A percentile compares a stretch with the other conserved stretches of the same genome.
phyloP scores from a whole-genome alignment of 2,329 filamentous ascomycete genomes.

The Aspergillus bombycis region DNA sequence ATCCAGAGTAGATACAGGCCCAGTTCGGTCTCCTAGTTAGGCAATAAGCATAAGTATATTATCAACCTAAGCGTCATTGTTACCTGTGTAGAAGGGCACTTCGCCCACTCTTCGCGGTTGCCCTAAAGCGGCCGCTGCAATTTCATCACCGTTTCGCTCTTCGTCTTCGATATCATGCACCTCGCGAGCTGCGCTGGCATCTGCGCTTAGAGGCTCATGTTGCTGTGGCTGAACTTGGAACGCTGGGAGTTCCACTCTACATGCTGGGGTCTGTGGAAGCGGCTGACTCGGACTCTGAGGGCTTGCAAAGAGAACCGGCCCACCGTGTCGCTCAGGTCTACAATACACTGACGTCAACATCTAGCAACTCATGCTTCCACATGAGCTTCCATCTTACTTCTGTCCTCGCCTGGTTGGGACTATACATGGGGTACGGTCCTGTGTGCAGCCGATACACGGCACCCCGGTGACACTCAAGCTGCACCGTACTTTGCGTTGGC shows the following conservation, averaged over 20 bases:
- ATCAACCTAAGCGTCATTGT: not conserved
- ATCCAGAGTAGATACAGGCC: not conserved
- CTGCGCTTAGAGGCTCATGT: not conserved
- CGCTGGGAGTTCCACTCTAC: not conserved
- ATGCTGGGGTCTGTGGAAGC: not conserved
- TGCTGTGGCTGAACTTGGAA: not conserved
- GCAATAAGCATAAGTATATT: not conserved
- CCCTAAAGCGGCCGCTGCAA: not conserved
- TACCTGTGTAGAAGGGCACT: not conserved
- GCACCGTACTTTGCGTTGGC: slow-evolving; percentile 30
- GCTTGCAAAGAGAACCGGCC: not conserved
- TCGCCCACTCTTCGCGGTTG: not conserved
- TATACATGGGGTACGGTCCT: slow-evolving; percentile 29
- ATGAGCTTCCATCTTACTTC: not conserved
- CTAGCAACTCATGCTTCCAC: not conserved
- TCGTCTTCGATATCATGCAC: not conserved
- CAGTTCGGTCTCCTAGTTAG: not conserved
- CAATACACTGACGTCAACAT: not conserved
- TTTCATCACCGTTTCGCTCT: not conserved
- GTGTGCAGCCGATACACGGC: slow-evolving; percentile 33
- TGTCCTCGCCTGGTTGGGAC: not conserved
- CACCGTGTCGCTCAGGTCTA: not conserved
- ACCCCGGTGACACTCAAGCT: slow-evolving; percentile 27
- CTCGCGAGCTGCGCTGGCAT: not conserved
- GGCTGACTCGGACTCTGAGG: not conserved